Evolutionary conservation across 2,329 filamentous ascomycete genomes (phyloP).

Genomic region (Scleromitrula shiraiana): DNA sequence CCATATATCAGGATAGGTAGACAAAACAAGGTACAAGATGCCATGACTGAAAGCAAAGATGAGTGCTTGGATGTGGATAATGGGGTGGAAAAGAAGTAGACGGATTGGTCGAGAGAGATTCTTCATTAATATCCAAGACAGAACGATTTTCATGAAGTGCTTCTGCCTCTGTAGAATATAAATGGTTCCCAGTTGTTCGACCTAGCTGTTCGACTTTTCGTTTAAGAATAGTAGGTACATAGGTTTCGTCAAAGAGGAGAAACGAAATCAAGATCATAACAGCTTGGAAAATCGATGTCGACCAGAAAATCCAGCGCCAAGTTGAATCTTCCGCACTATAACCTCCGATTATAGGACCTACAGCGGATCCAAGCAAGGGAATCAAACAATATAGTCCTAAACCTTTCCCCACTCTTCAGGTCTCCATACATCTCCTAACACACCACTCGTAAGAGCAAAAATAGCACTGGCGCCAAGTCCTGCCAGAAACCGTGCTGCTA

Average conservation of each 20-base stretch:
- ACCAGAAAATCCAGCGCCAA: constrained; percentile 48
- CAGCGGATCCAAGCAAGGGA: constrained; percentile 52
- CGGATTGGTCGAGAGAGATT: constrained; percentile 37
- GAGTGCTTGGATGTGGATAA: constrained; percentile 42
- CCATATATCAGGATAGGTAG: constrained; percentile 53
- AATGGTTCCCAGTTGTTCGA: constrained; percentile 38
- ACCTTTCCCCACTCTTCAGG: constrained; percentile 44
- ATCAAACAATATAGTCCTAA: constrained; percentile 42
- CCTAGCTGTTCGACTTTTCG: constrained; percentile 37
- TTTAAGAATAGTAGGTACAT: constrained; percentile 39
- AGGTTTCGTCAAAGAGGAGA: constrained; percentile 41
- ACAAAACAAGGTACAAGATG: constrained; percentile 46
- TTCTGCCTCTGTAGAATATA: constrained; percentile 43
- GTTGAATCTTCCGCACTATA: constrained; percentile 36
- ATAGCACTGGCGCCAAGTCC: constrained; percentile 52
- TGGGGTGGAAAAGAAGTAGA: constrained; percentile 44
- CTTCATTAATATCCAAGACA: constrained; percentile 29
- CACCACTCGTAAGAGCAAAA: constrained; percentile 39
- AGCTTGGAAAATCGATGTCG: constrained; percentile 37
- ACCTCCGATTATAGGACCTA: constrained; percentile 35
- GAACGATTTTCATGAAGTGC: constrained; percentile 26
- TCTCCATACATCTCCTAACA: constrained; percentile 48
- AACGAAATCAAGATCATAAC: constrained; percentile 37
- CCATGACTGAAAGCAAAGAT: constrained; percentile 44
- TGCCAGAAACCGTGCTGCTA: constrained; percentile 49